Evolutionary conservation across 345 rosid species (phyloP), one percentile per base, ranked within the genome.

Genomic region (Salix purpurea): DNA sequence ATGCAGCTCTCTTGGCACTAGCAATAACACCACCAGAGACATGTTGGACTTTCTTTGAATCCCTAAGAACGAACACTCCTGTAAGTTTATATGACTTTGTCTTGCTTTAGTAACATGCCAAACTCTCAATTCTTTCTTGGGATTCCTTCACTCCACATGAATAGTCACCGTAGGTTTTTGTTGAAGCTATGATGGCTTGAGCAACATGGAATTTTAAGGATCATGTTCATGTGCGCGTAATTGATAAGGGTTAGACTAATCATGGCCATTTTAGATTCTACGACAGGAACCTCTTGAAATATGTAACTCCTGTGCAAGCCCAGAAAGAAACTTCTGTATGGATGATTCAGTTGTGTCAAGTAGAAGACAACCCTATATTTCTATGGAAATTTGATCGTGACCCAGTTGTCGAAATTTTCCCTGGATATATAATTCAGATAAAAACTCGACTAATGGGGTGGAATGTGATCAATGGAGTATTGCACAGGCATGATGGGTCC

Each of bases 81-180:
- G 87, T 81, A 77, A 80, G 85, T 75, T 75, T 78, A 65, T 74
- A 40, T 81, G 72, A 77, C 85, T 83, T 87, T 90, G 90, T 90
- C 91, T 89, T 84, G 85, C 95, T 90, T 88, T 87, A 86, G 87
- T 87, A 91, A 87, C 91, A 92, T 94, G 92, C 91, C 86, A 84
- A 94, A 85, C 90, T 83, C 83, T 70, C 74, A 77, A 85, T 87
- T 83, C 76, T 79, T 79, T 76, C 69, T 65, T 65, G 80, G 80
- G 76, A 72, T 74, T 79, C 78, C 74, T 74, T 74, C 82, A 58
- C 71, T 83, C 84, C 73, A 62, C 73, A n/a, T 40, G 28, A 73
- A 77, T 69, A 67, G 67, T 72, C 69, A 73, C 79, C 37, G 24
- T 14, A 36, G 65, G 5, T 12, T 48, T 40, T 42, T 40, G 66